Evolutionary conservation across 768 basidiomycete genomes (phyloP).

Genomic region (Tylopilus rubrobrunneus): DNA sequence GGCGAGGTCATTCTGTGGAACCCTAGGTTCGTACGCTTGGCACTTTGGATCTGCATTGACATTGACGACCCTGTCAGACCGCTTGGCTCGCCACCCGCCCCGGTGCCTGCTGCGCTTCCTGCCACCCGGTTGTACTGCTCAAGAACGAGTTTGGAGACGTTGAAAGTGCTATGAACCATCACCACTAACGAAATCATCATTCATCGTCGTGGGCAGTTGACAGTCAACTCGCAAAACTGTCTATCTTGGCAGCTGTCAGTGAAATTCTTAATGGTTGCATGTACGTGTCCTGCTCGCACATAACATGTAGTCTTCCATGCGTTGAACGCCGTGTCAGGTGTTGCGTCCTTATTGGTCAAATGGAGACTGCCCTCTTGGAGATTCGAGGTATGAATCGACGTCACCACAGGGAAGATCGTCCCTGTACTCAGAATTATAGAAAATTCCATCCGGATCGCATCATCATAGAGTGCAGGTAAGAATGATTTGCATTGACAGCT

Average conservation of each 20-base stretch:
- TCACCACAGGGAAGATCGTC: neutral
- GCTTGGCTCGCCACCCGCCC: conserved; percentile 17
- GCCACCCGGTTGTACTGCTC: conserved; percentile 62
- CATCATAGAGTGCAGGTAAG: conserved; percentile 92
- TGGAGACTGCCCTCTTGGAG: conserved; percentile 86
- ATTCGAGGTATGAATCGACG: conserved; percentile 58
- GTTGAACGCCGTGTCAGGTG: conserved; percentile 50
- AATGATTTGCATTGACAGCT: neutral
- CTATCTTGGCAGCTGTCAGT: conserved; percentile 79
- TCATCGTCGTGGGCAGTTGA: conserved; percentile 55
- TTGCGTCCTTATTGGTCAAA: conserved; percentile 93
- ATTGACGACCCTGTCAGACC: conserved; percentile 14
- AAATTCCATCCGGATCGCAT: conserved; percentile 85
- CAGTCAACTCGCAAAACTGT: conserved; percentile 84
- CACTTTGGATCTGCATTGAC: too few species aligned
- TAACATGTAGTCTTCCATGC: neutral
- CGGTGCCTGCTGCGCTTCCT: conserved; percentile 12
- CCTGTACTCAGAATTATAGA: conserved; percentile 35
- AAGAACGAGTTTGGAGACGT: conserved; percentile 98
- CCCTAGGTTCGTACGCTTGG: too few species aligned
- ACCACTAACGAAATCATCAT: neutral
- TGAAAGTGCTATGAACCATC: conserved; percentile 48
- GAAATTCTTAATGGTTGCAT: conserved; percentile 97
- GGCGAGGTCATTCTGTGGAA: too few species aligned
- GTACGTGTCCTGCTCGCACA: conserved; percentile 37